These are phyloP conservation scores for Xylaria castorea DNA, from an alignment of 495 filamentous ascomycete genomes.

Conservation along the genomic window DNA sequence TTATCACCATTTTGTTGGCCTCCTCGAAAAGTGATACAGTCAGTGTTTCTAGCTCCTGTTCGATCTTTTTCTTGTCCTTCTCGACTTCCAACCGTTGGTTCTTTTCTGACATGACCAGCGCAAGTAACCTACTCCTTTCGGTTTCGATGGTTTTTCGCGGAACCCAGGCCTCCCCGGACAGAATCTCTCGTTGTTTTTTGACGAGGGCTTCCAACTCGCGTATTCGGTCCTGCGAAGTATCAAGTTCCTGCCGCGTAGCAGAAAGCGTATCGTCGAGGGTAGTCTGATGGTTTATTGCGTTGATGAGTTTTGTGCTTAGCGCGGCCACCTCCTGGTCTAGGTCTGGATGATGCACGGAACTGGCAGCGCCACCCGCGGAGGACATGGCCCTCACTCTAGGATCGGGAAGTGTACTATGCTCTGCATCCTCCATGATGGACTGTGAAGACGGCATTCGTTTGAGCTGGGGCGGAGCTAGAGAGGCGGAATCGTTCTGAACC, in stretches of 20 bases:
- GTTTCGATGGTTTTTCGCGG: slow-evolving; percentile 56
- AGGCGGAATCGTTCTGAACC: slow-evolving; percentile 25
- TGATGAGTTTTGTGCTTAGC: slow-evolving; percentile 92
- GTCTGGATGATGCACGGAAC: slow-evolving; percentile 67
- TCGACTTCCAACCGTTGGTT: slow-evolving; percentile 70
- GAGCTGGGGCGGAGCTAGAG: slow-evolving; percentile 41
- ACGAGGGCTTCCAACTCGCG: slow-evolving; percentile 67
- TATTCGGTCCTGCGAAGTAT: slow-evolving; percentile 72
- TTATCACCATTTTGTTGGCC: slow-evolving; percentile 96
- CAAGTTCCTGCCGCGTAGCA: slow-evolving; percentile 81
- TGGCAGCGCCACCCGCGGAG: slow-evolving; percentile 38
- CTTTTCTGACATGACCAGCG: slow-evolving; percentile 67
- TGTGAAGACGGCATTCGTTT: slow-evolving; percentile 40
- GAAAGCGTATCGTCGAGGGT: slow-evolving; percentile 87
- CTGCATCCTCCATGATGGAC: slow-evolving; percentile 50
- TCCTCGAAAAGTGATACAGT: slow-evolving; percentile 93
- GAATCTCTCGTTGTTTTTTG: slow-evolving; percentile 57
- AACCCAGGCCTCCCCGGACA: slow-evolving; percentile 75
- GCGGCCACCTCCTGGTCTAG: slow-evolving; percentile 87
- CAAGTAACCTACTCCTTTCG: slow-evolving; percentile 49
- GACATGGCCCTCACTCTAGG: slow-evolving; percentile 52
- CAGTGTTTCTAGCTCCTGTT: slow-evolving; percentile 83
- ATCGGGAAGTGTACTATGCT: slow-evolving; percentile 58
- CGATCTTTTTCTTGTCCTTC: slow-evolving; percentile 72
- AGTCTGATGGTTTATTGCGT: slow-evolving; percentile 97